Evolutionary conservation across 495 filamentous ascomycete genomes (phyloP), one percentile per base, ranked within the genome.

Genomic region (Aspergillus incahuasiensis): DNA sequence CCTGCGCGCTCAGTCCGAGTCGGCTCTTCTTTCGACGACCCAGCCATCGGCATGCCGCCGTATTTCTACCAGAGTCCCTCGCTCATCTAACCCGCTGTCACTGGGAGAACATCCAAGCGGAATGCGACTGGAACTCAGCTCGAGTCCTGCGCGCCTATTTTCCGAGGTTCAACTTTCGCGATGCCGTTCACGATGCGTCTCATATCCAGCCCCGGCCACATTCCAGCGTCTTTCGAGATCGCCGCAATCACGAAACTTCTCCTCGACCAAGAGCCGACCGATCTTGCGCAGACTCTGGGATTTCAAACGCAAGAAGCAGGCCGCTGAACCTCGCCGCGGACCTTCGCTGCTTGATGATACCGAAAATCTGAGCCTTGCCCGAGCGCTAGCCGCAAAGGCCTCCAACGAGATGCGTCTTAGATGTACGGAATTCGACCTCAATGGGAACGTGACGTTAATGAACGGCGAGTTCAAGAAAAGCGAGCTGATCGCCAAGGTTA

Each of bases 381-480:
- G 89, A 32, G 77, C 78, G 20, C 69, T 91, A 48, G 78, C 82
- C 19, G 79, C 82, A 6, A 92, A 89, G 69, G 82, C 88, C 1
- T 82, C 85, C 8, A 86, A 91, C 57, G 91, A 95, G 68, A 79
- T 89, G 34, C 83, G 86, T 57, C 71, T 98, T 61, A 80, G 94
- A 53, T 98, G 94, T 64, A 98, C 94, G 1, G 94, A 98, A 70
- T 89, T 97, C 60, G 91, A 97, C 61, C 86, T 86, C 60, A 87
- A 89, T 63, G 94, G 94, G n/a, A 86, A 95, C 55, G 90, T 96
- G 35, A 94, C 90, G n/a, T 79, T 96, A 45, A 86, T 95, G 9
- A 94, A 91, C 70, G 92, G 92, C 48, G 94, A 98, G 69, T 96
- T 96, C 70, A 92, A 92, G 72, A 98, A 97, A 78, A 89, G 82